Percentiles rank a stretch among this genome's conserved stretches.
phyloP scores from a whole-genome alignment of 2,329 filamentous ascomycete genomes.

The Grosmannia penicillata region DNA sequence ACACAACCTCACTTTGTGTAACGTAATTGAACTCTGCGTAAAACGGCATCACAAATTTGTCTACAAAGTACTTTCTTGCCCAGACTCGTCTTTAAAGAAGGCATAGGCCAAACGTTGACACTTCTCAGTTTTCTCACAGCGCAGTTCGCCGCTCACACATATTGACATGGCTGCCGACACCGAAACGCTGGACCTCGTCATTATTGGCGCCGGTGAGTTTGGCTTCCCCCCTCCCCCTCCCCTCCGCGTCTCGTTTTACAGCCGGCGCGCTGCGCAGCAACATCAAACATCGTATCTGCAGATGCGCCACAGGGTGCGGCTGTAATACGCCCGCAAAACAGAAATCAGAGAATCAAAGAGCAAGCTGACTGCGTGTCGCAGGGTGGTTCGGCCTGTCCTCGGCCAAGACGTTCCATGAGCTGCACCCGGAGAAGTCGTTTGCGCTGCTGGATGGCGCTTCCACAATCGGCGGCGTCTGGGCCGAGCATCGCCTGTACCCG shows the following conservation, averaged over 20 bases:
- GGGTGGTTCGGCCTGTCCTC: slow-evolving; percentile 35
- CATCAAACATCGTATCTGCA: no score
- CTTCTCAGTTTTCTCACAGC: background rate
- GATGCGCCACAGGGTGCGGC: no score
- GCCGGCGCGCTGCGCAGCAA: no score
- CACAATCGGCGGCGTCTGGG: slow-evolving; percentile 56
- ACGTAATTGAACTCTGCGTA: no score
- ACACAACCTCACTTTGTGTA: no score
- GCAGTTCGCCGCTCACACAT: background rate
- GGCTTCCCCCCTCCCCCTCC: no score
- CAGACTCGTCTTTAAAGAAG: no score
- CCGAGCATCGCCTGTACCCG: slow-evolving; percentile 49
- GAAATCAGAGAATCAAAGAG: background rate
- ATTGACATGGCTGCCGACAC: slow-evolving; percentile 13
- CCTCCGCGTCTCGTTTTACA: no score
- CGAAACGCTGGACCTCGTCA: slow-evolving; percentile 31
- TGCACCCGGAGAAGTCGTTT: slow-evolving; percentile 41
- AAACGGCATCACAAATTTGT: no score
- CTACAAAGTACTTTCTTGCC: no score
- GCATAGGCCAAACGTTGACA: background rate
- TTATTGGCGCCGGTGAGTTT: slow-evolving; percentile 38
- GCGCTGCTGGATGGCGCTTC: slow-evolving; percentile 41
- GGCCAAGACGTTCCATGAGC: slow-evolving; percentile 44
- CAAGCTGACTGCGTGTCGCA: slow-evolving; percentile 1
- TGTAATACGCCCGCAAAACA: no score